Evolutionary conservation across 768 basidiomycete species (phyloP), one percentile per base, ranked within the genome.

Genomic region (Russula abietina): DNA sequence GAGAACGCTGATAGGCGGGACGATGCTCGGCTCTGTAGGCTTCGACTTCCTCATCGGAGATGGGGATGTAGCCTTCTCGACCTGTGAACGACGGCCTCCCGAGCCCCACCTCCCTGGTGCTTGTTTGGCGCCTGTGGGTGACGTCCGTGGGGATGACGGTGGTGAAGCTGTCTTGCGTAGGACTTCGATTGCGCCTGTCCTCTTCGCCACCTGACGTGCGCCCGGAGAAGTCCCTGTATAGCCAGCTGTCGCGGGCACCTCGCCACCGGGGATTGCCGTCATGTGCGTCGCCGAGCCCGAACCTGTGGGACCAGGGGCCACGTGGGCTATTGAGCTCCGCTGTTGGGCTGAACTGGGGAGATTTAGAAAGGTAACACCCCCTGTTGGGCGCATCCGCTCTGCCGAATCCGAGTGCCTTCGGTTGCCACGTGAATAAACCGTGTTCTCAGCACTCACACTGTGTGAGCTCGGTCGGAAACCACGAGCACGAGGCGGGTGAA

Each of bases 1-100:
- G 69, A 99, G 81, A 0, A 99, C 97, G 69, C 91, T 96, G 71
- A 99, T 98, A 0, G 97, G 97, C 3, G 97, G 97, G 2, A 96
- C 88, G 36, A 98, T 87, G 63, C 85, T 86, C 30, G 81, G 79
- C 60, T 91, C 88, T 8, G 78, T 71, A 9, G 76, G 67, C 69
- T 84, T 86, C 28, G 75, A 75, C 57, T 79, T 84, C 74, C 83
- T 85, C 56, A 64, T 55, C 10, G 74, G 67, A 56, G 73, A 24
- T 65, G 69, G 70, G 55, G 70, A 66, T 8, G 72, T 65, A 36
- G 72, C 65, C n/a, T 71, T 71, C 57, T 68, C 67, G 46, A 74
- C 72, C 24, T 71, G 70, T 19, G 67, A 62, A 17, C 73, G 67
- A 22, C 77, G 74, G 39, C 73, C 70, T 10, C 73, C 66, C 2